phyloP scores from a whole-genome alignment of 129 eudicot species.

The Silybum marianum region DNA sequence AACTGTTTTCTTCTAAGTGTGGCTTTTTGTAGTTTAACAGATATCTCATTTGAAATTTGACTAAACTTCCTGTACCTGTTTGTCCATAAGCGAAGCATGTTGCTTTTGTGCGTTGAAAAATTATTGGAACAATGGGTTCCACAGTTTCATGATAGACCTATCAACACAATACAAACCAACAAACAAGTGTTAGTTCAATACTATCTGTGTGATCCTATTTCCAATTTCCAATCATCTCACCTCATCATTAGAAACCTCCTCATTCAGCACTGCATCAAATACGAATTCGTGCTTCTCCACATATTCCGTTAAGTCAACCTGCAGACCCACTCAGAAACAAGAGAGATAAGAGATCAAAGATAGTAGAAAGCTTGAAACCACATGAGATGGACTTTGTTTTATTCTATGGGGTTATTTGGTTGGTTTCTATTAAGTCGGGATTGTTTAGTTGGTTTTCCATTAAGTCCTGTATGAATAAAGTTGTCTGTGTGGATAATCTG shows the following conservation, averaged over 20 bases:
- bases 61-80: constrained; percentile 54
- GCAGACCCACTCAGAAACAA: constrained; percentile 14
- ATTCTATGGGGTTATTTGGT: not conserved
- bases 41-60: not conserved
- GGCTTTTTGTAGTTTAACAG: not conserved
- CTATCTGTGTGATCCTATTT: not conserved
- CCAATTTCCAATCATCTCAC: constrained; percentile 17
- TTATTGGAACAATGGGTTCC: constrained; percentile 83
- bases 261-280: constrained; percentile 81
- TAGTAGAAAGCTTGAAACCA: not conserved
- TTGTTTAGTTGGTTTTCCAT: no score
- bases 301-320: constrained; percentile 81
- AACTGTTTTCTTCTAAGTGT: not conserved
- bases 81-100: constrained; percentile 89
- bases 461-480: no score
- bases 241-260: constrained; percentile 84
- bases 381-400: not conserved
- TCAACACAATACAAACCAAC: not conserved
- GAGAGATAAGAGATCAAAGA: not conserved
- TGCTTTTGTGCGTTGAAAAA: constrained; percentile 82
- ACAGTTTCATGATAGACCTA: constrained; percentile 80
- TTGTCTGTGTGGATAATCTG: no score
- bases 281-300: constrained; percentile 83
- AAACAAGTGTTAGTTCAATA: not conserved
- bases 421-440: no score